Base-by-base conservation (phyloP, 1,284 basidiomycete genomes). In the Xerocomus alliaceus region DNA sequence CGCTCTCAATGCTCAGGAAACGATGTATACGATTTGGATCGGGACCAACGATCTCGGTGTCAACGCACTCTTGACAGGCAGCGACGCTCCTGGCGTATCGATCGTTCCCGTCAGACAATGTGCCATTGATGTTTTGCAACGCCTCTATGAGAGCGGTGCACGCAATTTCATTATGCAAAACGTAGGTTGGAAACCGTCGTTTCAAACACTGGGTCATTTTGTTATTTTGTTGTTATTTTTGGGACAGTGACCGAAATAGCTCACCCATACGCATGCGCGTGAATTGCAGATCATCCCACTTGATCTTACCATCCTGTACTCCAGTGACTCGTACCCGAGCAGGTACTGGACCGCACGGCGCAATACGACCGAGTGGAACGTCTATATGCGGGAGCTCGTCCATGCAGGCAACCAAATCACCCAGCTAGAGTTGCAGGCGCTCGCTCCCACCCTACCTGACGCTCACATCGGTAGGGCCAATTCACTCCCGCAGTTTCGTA, bases 21-120 rank as follows among this genome's bases (percentile, higher is more conserved):
- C 83, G 8, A 65, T 83, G 17, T 83, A 80, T 62, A 80, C 80
- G n/a, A 71, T 84, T 10, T 83, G 82, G 83, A 83, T 83, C 57
- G 82, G 81, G 11, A 81, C 82, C 20, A 83, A 83, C 63, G 81
- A 82, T 65, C 69, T 83, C 10, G 83, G 83, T 9, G 75, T 47
- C 26, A 68, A 65, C 31, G 76, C 72, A 28, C 67, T 83, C n/a
- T 52, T 82, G 24, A 81, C 79, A 0, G 81, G 80, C 2, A 62
- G 70, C 7, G 70, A 76, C 53, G 61, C 69, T 0, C 69, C 75
- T 0, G 77, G 74, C 1, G 79, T 80, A 11, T 82, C 79, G 7
- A 67, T 84, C 56, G 80, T 81, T 9, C 71, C 81, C 46, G 78
- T 77, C 6, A 71, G 78, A 24, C 56, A 68, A n/a, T 83, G 82